Evolutionary conservation across 2,329 filamentous ascomycete genomes (phyloP).

Genomic region (Claviceps paspali): DNA sequence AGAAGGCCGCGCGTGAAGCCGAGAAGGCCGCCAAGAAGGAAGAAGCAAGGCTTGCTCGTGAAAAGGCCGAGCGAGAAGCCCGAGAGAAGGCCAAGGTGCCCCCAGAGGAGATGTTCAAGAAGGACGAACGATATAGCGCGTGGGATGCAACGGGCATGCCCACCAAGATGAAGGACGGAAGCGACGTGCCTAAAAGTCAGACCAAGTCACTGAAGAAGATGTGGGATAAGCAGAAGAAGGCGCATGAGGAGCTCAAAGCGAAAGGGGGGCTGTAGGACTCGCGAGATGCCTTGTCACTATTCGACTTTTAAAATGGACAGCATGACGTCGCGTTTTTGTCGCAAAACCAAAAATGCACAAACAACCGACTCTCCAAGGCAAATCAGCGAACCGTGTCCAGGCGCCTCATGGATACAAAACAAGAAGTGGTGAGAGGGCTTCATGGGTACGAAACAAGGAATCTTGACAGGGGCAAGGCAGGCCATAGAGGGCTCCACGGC

Average conservation of each 20-base stretch:
- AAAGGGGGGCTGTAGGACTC: slow-evolving; percentile 6
- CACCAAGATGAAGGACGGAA: slow-evolving; percentile 59
- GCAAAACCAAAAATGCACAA: too few relatives aligned
- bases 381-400: too few relatives aligned
- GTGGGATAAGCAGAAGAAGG: slow-evolving; percentile 82
- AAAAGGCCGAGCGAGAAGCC: slow-evolving; percentile 37
- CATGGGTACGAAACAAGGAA: too few relatives aligned
- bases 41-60: slow-evolving; percentile 33
- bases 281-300: background rate
- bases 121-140: slow-evolving; percentile 45
- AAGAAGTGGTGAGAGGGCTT: too few relatives aligned
- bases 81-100: slow-evolving; percentile 41
- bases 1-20: slow-evolving; percentile 44
- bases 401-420: too few relatives aligned
- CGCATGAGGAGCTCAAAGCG: slow-evolving; percentile 42
- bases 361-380: too few relatives aligned
- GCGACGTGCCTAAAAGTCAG: slow-evolving; percentile 65
- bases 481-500: background rate
- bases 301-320: background rate
- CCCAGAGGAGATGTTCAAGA: slow-evolving; percentile 41
- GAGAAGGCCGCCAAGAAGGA: slow-evolving; percentile 44
- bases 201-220: slow-evolving; percentile 76
- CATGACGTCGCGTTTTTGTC: too few relatives aligned
- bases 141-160: slow-evolving; percentile 80
- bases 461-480: too few relatives aligned